phyloP scores from a whole-genome alignment of 2,329 filamentous ascomycete genomes.

The Pleurostoma richardsiae region DNA sequence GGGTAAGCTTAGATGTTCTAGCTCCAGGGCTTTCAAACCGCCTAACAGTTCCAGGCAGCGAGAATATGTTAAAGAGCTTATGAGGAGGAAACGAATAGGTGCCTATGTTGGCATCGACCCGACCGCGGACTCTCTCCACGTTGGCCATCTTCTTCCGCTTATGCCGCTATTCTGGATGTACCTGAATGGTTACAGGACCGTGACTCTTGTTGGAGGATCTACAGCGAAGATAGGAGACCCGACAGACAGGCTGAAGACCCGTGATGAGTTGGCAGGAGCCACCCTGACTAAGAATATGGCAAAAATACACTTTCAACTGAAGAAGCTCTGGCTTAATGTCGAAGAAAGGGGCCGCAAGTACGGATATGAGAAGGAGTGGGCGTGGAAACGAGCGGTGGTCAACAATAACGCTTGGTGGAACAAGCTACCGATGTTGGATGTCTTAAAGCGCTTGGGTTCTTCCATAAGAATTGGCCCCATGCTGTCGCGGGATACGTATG shows the following conservation, averaged over 20 bases:
- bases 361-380: slow-evolving; percentile 57
- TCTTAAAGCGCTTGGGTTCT: slow-evolving; percentile 68
- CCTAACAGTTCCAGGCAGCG: slow-evolving; percentile 31
- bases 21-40: not conserved
- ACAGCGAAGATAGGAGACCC: slow-evolving; percentile 79
- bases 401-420: slow-evolving; percentile 88
- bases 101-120: slow-evolving; percentile 81
- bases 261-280: slow-evolving; percentile 45
- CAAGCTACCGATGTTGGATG: slow-evolving; percentile 64
- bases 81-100: slow-evolving; percentile 62
- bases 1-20: slow-evolving; percentile 47
- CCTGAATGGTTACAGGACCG: slow-evolving; percentile 64
- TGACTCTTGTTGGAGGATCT: slow-evolving; percentile 66
- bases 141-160: slow-evolving; percentile 74
- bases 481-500: slow-evolving; percentile 71
- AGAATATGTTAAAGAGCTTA: slow-evolving; percentile 53
- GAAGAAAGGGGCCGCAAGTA: slow-evolving; percentile 60
- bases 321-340: slow-evolving; percentile 70
- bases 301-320: slow-evolving; percentile 65
- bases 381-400: slow-evolving; percentile 61
- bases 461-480: slow-evolving; percentile 77
- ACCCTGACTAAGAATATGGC: slow-evolving; percentile 59
- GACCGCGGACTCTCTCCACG: slow-evolving; percentile 72
- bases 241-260: slow-evolving; percentile 60
- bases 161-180: slow-evolving; percentile 86